Conservation (phyloP, 352 stramenopile species). For the Hyaloperonospora brassicae region DNA sequence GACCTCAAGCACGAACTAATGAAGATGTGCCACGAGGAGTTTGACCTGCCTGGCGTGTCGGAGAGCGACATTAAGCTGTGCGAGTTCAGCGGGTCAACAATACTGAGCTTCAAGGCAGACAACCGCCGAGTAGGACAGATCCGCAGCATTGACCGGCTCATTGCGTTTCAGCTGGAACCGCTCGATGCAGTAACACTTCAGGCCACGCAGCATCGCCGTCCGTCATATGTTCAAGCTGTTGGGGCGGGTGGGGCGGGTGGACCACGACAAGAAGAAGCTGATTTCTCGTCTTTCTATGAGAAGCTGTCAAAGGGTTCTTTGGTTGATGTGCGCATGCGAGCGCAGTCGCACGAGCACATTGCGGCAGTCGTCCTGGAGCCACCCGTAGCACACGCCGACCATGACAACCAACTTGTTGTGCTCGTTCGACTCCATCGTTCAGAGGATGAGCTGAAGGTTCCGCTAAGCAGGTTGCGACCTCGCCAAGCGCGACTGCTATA, state of each 20-base stretch:
- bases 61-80: conserved; percentile 82
- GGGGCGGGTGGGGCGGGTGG: conserved; percentile 8
- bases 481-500: conserved; percentile 70
- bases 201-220: conserved; percentile 64
- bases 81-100: conserved; percentile 81
- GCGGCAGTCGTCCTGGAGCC: conserved; percentile 54
- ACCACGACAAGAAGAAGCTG: conserved; percentile 36
- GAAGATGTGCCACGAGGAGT: conserved; percentile 71
- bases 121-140: conserved; percentile 79
- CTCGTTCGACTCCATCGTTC: conserved; percentile 54
- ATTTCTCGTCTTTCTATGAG: conserved; percentile 48
- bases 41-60: conserved; percentile 48
- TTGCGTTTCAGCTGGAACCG: conserved; percentile 79
- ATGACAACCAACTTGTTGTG: conserved; percentile 45
- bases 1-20: conserved; percentile 82
- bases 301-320: conserved; percentile 48
- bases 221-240: conserved; percentile 51
- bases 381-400: conserved; percentile 18
- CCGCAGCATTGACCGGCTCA: conserved; percentile 77
- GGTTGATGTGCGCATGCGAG: conserved; percentile 63
- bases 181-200: conserved; percentile 60
- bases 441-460: conserved; percentile 70
- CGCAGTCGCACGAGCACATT: conserved; percentile 67
- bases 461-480: conserved; percentile 51
- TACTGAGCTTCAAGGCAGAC: conserved; percentile 83